Conservation (phyloP, 768 basidiomycete species). For the Rhodotorula graminis region DNA sequence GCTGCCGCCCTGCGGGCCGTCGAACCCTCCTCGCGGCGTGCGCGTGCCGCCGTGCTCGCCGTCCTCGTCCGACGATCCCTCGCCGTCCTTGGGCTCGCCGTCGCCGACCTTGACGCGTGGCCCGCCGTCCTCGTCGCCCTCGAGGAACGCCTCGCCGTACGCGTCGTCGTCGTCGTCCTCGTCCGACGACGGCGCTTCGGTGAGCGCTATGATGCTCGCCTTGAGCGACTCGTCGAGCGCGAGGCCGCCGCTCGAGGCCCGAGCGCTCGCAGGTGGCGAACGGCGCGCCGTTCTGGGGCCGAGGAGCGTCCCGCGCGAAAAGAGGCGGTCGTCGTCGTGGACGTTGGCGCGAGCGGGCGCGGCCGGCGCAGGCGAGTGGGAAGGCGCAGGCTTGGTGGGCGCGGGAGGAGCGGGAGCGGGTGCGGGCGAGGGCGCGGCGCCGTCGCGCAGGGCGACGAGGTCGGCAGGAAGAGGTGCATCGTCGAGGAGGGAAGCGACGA, state of each 20-base stretch:
- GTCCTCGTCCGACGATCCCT: constrained; percentile 51
- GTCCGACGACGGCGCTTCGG: constrained; percentile 57
- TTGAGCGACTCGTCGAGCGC: constrained; percentile 62
- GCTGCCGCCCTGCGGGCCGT: constrained; percentile 39
- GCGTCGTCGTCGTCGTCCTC: constrained; percentile 37
- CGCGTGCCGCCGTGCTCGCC: constrained; percentile 46
- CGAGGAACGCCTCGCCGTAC: constrained; percentile 51
- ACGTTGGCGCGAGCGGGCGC: constrained; percentile 58
- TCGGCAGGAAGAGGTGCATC: constrained; percentile 56
- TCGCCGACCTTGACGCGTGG: constrained; percentile 2
- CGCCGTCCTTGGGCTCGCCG: constrained; percentile 12
- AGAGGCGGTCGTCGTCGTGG: constrained; percentile 69
- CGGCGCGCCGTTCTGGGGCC: neutral
- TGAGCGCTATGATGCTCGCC: constrained; percentile 70
- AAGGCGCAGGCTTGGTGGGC: constrained; percentile 11
- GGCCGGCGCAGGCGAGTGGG: constrained; percentile 37
- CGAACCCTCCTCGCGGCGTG: neutral
- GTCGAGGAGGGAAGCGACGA: constrained; percentile 70
- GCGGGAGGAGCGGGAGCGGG: constrained; percentile 2
- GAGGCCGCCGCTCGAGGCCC: neutral
- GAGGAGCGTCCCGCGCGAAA: constrained; percentile 44
- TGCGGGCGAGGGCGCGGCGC: constrained; percentile 28
- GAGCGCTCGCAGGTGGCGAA: neutral
- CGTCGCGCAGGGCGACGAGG: neutral
- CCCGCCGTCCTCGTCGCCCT: constrained; percentile 1